A percentile compares a stretch with the other conserved stretches of the same genome.
Conservation (phyloP, 768 basidiomycete genomes). For the Steccherinum ochraceum region DNA sequence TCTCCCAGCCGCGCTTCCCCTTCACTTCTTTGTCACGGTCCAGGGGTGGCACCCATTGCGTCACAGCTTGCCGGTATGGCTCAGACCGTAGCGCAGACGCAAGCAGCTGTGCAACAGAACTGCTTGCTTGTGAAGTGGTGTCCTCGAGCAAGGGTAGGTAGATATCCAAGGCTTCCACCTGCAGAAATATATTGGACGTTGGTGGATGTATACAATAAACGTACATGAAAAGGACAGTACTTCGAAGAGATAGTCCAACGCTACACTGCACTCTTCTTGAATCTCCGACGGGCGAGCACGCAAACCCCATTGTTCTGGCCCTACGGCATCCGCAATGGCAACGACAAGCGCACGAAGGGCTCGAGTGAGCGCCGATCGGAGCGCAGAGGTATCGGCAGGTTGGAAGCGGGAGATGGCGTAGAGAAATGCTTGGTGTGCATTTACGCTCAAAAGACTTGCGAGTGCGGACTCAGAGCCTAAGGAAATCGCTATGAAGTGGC, state of each 20-base stretch:
- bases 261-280: slow-evolving; percentile 45
- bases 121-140: slow-evolving; percentile 32
- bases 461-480: slow-evolving; percentile 60
- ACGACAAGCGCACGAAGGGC: slow-evolving; percentile 53
- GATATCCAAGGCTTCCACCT: slow-evolving; percentile 59
- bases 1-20: slow-evolving; percentile 71
- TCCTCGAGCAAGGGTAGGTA: slow-evolving; percentile 59
- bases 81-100: slow-evolving; percentile 43
- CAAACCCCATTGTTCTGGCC: slow-evolving; percentile 66
- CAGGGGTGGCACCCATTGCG: slow-evolving; percentile 55
- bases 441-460: slow-evolving; percentile 44
- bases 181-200: slow-evolving; percentile 4
- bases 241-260: slow-evolving; percentile 56
- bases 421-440: slow-evolving; percentile 56
- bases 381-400: slow-evolving; percentile 28
- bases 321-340: slow-evolving; percentile 61
- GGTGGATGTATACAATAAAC: not conserved
- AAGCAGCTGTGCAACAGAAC: slow-evolving; percentile 55
- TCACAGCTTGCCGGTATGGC: slow-evolving; percentile 42
- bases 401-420: slow-evolving; percentile 50
- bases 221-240: slow-evolving; percentile 24
- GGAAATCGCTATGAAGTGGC: not conserved
- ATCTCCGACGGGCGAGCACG: slow-evolving; percentile 35
- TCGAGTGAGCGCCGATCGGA: slow-evolving; percentile 56
- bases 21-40: slow-evolving; percentile 52